These are phyloP conservation scores for Kwoniella pini DNA, from an alignment of 768 basidiomycete genomes.

Conservation along the genomic window DNA sequence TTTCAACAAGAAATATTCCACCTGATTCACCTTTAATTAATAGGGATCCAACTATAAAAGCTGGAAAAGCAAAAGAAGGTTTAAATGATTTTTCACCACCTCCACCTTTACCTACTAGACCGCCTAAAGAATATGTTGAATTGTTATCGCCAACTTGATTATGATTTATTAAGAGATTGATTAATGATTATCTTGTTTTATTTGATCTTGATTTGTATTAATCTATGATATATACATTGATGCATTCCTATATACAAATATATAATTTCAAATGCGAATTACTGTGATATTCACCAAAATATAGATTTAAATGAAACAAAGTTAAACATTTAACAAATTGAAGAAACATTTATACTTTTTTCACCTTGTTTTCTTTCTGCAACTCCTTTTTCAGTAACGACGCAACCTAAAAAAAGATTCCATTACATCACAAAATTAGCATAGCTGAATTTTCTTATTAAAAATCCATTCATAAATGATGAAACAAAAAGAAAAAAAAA, in stretches of 20 bases:
- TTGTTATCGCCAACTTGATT: slow-evolving; percentile 45
- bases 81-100: slow-evolving; percentile 22
- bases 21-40: slow-evolving; percentile 14
- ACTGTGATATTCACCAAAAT: no score
- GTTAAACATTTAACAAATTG: slow-evolving; percentile 63
- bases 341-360: slow-evolving; percentile 65
- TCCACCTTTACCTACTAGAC: slow-evolving; percentile 46
- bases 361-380: slow-evolving; percentile 69
- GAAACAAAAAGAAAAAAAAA: no score
- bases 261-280: no score
- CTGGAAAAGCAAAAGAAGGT: slow-evolving; percentile 13
- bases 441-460: no score
- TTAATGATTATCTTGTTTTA: no score
- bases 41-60: slow-evolving; percentile 23
- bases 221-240: no score
- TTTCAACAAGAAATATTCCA: neutral
- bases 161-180: no score
- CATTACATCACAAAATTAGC: neutral
- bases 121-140: slow-evolving; percentile 48
- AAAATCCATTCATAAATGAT: no score
- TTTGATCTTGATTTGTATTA: no score
- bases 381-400: slow-evolving; percentile 94
- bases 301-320: no score
- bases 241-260: no score
- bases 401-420: slow-evolving; percentile 34